phyloP scores from a whole-genome alignment of 306 rosid genomes.

The Echinosophora koreensis region DNA sequence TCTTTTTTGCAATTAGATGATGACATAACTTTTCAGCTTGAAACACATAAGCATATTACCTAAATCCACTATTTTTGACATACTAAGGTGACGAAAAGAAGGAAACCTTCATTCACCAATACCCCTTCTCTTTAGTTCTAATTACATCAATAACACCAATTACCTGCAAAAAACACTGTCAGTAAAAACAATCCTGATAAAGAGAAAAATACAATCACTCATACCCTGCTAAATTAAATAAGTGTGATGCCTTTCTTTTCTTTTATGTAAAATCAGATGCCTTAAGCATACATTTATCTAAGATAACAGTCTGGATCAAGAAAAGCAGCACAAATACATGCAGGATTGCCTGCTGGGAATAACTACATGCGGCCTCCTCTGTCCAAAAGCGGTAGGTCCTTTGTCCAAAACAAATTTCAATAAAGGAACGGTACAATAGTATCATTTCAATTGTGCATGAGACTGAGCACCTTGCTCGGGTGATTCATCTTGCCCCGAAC shows the following conservation, averaged over 20 bases:
- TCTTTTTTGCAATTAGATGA: neutral
- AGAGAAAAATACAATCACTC: conserved; percentile 6
- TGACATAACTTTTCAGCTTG: conserved; percentile 23
- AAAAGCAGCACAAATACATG: neutral
- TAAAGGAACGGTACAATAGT: conserved; percentile 10
- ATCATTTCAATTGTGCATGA: neutral
- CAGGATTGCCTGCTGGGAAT: neutral
- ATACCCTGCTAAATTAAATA: conserved; percentile 35
- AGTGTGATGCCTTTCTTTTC: neutral
- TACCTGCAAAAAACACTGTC: conserved; percentile 59
- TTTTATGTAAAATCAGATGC: conserved; percentile 14
- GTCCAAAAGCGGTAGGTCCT: neutral
- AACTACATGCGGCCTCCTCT: too few relatives aligned
- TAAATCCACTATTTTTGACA: conserved; percentile 39
- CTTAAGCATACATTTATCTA: conserved; percentile 9
- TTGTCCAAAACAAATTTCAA: neutral
- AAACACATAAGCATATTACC: conserved; percentile 25
- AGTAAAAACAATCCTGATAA: conserved; percentile 31
- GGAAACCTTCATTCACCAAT: conserved; percentile 87
- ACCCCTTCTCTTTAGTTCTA: conserved; percentile 87
- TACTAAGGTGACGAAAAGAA: conserved; percentile 45
- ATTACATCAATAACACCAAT: conserved; percentile 89
- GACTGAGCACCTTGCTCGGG: neutral
- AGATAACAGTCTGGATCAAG: conserved; percentile 5
- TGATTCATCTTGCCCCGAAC: neutral